Percentiles rank a stretch among this genome's conserved stretches.
phyloP scores from a whole-genome alignment of 2,329 filamentous ascomycete species.

The Incumbomyces lentus region DNA sequence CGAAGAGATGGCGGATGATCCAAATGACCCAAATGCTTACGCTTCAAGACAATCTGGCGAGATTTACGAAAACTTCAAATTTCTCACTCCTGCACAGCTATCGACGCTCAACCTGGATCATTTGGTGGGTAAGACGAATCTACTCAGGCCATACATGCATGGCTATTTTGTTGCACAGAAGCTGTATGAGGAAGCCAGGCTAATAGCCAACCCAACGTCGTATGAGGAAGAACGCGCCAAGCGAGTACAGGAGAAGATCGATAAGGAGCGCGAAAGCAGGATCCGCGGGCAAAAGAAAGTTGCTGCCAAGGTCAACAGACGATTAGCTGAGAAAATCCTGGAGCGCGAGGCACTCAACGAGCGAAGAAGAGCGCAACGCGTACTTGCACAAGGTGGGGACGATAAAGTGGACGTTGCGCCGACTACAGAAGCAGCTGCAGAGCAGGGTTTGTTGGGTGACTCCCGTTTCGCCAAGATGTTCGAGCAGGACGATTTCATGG shows the following conservation, averaged over 20 bases:
- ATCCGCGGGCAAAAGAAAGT: constrained; percentile 94
- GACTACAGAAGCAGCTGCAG: constrained; percentile 16
- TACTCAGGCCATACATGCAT: constrained; percentile 95
- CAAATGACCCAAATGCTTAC: constrained; percentile 50
- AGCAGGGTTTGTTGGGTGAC: constrained; percentile 64
- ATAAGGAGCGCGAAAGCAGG: constrained; percentile 89
- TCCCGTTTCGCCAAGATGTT: constrained; percentile 81
- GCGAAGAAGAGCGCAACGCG: constrained; percentile 33
- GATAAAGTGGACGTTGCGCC: constrained; percentile 29
- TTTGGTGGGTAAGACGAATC: constrained; percentile 77
- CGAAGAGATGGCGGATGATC: constrained; percentile 91
- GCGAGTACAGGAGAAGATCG: constrained; percentile 86
- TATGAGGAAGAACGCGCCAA: constrained; percentile 89
- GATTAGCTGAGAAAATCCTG: constrained; percentile 51
- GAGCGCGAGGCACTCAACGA: constrained; percentile 50
- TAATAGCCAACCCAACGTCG: constrained; percentile 88
- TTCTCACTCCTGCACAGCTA: constrained; percentile 79
- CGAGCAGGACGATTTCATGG: constrained; percentile 82
- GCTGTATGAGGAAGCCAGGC: constrained; percentile 83
- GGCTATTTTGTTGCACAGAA: constrained; percentile 95
- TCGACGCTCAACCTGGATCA: constrained; percentile 78
- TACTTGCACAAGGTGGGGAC: constrained; percentile 48
- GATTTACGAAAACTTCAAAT: constrained; percentile 98
- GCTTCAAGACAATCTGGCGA: constrained; percentile 48
- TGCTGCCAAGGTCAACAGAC: constrained; percentile 72